phyloP scores from a whole-genome alignment of 345 rosid species.

The Euphorbia pulcherrima region DNA sequence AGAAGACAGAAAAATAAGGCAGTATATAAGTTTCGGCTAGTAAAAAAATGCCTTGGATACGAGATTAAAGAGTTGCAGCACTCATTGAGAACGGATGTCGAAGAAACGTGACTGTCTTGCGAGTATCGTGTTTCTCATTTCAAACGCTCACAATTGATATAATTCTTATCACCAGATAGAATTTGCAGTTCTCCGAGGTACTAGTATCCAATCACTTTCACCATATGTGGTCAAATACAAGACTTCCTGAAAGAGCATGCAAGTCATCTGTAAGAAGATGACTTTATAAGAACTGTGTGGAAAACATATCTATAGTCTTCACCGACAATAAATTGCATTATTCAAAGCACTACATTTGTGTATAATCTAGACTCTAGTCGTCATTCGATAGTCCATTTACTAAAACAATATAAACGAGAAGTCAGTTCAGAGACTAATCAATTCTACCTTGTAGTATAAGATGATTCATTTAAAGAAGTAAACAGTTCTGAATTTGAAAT shows the following conservation, averaged over 20 bases:
- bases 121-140: constrained; percentile 33
- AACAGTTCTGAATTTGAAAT: background rate
- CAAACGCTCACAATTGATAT: constrained; percentile 23
- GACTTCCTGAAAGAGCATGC: background rate
- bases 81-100: constrained; percentile 23
- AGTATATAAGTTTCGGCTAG: constrained; percentile 27
- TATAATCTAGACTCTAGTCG: background rate
- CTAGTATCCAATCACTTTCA: constrained; percentile 21
- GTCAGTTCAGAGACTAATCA: background rate
- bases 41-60: constrained; percentile 23
- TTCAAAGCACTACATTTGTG: no score
- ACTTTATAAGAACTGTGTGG: no score
- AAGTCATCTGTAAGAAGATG: background rate
- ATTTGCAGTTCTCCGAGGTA: constrained; percentile 20
- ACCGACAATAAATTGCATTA: no score
- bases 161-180: constrained; percentile 20
- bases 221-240: constrained; percentile 28
- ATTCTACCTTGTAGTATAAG: background rate
- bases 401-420: background rate
- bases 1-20: constrained; percentile 26
- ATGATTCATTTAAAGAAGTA: background rate
- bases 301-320: no score
- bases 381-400: background rate
- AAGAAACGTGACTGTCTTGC: constrained; percentile 29
- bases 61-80: constrained; percentile 27